These are phyloP conservation scores for Phascolomyces articulosus DNA, from an alignment of 371 early-diverging fungal genomes.

Conservation along the genomic window DNA sequence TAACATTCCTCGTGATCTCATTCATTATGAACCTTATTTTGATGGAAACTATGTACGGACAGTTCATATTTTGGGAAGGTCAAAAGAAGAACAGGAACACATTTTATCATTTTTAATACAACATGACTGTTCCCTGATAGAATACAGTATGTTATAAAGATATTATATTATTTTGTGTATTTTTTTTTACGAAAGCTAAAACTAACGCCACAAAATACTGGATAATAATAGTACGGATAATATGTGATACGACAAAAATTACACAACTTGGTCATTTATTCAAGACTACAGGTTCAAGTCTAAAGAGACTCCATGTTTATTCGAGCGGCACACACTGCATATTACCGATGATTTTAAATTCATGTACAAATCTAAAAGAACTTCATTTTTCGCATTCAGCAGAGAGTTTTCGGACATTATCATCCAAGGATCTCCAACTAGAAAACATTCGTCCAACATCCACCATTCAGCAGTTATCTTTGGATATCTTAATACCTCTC, in stretches of 20 bases:
- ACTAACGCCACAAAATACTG: too few species aligned
- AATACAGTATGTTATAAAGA: neutral
- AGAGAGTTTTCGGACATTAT: neutral
- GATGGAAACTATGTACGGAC: neutral
- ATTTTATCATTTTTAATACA: neutral
- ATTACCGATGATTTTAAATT: neutral
- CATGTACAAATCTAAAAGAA: neutral
- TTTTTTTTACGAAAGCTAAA: too few species aligned
- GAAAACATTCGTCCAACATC: neutral
- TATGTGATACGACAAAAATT: neutral
- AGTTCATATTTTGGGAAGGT: neutral
- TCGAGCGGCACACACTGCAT: neutral
- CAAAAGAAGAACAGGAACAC: neutral
- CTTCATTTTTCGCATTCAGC: neutral
- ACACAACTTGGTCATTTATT: neutral
- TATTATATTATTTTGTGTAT: too few species aligned
- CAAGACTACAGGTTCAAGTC: neutral
- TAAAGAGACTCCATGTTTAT: neutral
- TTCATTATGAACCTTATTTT: neutral
- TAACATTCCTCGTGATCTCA: neutral
- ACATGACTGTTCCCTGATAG: neutral
- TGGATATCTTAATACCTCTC: neutral
- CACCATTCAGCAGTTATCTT: neutral
- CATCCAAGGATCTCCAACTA: too few species aligned
- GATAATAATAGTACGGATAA: neutral